Percentiles rank a stretch among this genome's conserved stretches.
phyloP scores from a whole-genome alignment of 108 stramenopile genomes.

The Cyclotella atomus region DNA sequence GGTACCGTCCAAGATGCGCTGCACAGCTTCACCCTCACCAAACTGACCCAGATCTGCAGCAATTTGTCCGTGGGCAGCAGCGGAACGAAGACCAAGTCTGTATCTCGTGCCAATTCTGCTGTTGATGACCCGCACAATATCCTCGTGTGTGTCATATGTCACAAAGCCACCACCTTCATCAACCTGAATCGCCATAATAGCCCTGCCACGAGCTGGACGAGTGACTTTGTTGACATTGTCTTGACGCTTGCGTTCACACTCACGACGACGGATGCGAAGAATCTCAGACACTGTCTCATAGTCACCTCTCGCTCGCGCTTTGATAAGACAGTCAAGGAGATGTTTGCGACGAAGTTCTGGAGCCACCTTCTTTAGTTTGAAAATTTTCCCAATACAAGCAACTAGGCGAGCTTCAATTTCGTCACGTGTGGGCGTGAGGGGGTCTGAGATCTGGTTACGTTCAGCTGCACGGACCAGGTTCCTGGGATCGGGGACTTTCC shows the following conservation, averaged over 20 bases:
- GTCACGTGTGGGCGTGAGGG: neutral
- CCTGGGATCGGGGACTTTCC: constrained; percentile 5
- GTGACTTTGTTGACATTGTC: neutral
- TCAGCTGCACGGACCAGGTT: constrained; percentile 4
- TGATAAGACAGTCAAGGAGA: neutral
- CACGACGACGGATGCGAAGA: neutral
- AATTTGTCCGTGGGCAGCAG: neutral
- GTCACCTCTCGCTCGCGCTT: neutral
- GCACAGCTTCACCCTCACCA: neutral
- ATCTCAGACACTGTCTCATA: neutral
- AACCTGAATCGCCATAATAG: neutral
- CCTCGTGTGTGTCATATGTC: constrained; percentile 1
- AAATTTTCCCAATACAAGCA: neutral
- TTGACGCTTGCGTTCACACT: neutral
- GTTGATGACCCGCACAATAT: neutral
- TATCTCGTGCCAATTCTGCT: neutral
- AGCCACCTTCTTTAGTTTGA: neutral
- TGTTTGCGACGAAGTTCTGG: neutral
- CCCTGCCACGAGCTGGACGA: neutral
- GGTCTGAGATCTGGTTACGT: neutral
- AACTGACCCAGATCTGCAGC: constrained; percentile 13
- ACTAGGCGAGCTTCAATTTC: neutral
- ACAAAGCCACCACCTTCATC: neutral
- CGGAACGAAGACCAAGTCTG: neutral
- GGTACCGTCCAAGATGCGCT: constrained; percentile 13